Conservation (phyloP, 2,329 filamentous ascomycete species). For the Escovopsis weberi region DNA sequence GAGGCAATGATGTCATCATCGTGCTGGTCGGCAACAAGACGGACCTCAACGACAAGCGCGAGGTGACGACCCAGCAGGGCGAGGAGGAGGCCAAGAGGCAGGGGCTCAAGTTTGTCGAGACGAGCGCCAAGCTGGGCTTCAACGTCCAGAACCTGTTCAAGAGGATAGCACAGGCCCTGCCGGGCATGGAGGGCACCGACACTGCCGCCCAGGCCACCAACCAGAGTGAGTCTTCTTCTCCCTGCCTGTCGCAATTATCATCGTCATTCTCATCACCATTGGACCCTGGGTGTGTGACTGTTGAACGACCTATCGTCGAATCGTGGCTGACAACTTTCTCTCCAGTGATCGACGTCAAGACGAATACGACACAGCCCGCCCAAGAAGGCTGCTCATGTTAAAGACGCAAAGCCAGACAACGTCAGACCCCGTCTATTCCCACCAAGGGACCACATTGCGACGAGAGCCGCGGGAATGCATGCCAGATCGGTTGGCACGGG, state of each 20-base stretch:
- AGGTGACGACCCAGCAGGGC: slow-evolving; percentile 90
- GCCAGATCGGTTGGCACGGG: slow-evolving; percentile 1
- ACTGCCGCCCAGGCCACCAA: slow-evolving; percentile 55
- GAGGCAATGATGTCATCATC: slow-evolving; percentile 97
- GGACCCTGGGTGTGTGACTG: no score
- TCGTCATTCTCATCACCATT: neutral
- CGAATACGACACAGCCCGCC: slow-evolving; percentile 51
- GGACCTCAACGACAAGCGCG: slow-evolving; percentile 93
- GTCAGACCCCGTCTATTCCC: no score
- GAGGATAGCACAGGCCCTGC: slow-evolving; percentile 93
- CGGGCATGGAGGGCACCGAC: slow-evolving; percentile 90
- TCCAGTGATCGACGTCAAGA: slow-evolving; percentile 86
- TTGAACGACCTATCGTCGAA: no score
- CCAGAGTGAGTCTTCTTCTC: slow-evolving; percentile 51
- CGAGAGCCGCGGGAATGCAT: neutral
- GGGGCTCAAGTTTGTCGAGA: slow-evolving; percentile 98
- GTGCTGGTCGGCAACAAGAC: slow-evolving; percentile 99
- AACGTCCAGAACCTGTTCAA: slow-evolving; percentile 97
- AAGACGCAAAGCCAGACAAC: neutral
- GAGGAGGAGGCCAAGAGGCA: slow-evolving; percentile 98
- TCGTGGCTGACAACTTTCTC: neutral
- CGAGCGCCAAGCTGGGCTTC: slow-evolving; percentile 91
- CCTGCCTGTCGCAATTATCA: neutral
- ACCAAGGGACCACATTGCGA: no score
- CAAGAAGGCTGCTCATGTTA: slow-evolving; percentile 54